phyloP scores from a whole-genome alignment of 2,329 filamentous ascomycete species.

The Lasiodiplodia citricola region DNA sequence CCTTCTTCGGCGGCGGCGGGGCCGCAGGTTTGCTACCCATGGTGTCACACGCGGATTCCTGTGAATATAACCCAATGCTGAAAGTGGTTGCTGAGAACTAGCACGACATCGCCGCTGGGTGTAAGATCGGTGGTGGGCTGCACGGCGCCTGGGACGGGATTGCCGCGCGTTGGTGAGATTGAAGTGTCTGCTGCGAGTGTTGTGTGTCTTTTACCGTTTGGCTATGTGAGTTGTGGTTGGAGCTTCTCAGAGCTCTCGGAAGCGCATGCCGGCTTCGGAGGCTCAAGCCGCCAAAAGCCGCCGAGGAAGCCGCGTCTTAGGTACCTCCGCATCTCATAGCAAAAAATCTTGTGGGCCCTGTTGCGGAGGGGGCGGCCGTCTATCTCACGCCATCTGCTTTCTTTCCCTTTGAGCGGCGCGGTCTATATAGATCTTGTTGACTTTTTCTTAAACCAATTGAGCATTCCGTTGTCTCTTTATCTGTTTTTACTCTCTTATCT shows the following conservation, averaged over 20 bases:
- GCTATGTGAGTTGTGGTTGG: not conserved
- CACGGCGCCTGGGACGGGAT: too few relatives aligned
- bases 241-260: not conserved
- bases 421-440: not conserved
- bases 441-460: constrained; percentile 16
- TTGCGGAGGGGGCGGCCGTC: not conserved
- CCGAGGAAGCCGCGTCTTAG: not conserved
- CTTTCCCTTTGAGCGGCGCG: not conserved
- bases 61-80: too few relatives aligned
- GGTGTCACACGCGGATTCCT: too few relatives aligned
- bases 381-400: constrained; percentile 13
- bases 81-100: too few relatives aligned
- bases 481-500: not conserved
- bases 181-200: not conserved
- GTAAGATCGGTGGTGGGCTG: too few relatives aligned
- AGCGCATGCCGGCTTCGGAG: constrained; percentile 10
- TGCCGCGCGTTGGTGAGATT: too few relatives aligned
- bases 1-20: not conserved
- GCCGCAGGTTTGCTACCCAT: constrained; percentile 20
- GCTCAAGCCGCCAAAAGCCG: constrained; percentile 1
- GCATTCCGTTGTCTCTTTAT: not conserved
- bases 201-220: not conserved
- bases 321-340: not conserved
- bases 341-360: not conserved
- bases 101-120: too few relatives aligned